Evolutionary conservation across 192 early-diverging fungal genomes (phyloP), one percentile per base, ranked within the genome.

Genomic region (Spinellus fusiger): DNA sequence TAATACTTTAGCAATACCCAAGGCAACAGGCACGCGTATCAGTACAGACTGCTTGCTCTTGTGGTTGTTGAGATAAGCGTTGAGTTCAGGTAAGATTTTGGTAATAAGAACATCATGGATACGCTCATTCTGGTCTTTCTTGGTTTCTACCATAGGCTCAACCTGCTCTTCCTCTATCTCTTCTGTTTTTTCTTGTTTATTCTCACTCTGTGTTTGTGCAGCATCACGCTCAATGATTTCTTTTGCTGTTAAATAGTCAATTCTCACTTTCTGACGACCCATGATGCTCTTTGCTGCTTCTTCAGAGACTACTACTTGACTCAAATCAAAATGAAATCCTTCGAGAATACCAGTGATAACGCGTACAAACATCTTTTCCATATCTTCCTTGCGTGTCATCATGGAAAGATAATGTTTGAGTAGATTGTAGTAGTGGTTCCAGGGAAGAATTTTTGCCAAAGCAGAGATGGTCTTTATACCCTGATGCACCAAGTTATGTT

Each of bases 321-420:
- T 77, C 32, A 94, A 68, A 55, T 93, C 85, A 76, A 96, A 99
- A 71, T 97, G 92, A 82, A 98, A 98, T 44, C 74, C 80, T 54
- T 98, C 94, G 58, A 98, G 62, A 28, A 98, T 74, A 5, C 84
- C 74, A 56, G 92, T 84, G 9, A 96, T 77, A 7, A 89, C 73
- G n/a, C 93, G 78, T 48, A 93, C 86, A 49, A 93, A 72, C 5
- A 88, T 78, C 73, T 93, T 94, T 64, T 96, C 94, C 50, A 90
- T 75, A 27, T 80, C 76, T 9, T 86, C 77, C 48, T 83, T 76
- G 59, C 77, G 78, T 5, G 84, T 71, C 27, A 93, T 77, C 51
- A 85, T 56, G 25, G 74, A 77, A 44, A 96, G 62, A 51, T 93
- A 93, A 22, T 78, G 74, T 64, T 86, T 86, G 52, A 99, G 34